These are phyloP conservation scores for Chrysanthemum makinoi DNA, from an alignment of 129 eudicot species.

Conservation along the genomic window DNA sequence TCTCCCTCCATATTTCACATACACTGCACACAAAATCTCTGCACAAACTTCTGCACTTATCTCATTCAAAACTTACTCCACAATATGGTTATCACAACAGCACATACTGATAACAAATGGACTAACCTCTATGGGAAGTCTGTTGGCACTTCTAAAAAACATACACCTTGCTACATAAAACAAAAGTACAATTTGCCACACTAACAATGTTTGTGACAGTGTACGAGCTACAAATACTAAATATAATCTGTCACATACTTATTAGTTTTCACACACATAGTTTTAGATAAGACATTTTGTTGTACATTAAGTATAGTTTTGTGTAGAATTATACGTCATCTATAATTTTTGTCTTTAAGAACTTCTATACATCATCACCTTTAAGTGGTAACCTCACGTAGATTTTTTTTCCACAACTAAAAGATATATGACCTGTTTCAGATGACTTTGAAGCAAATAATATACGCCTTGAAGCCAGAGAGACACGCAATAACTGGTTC, in stretches of 20 bases:
- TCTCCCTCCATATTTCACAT: too few relatives aligned
- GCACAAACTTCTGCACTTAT: too few relatives aligned
- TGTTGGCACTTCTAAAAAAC: background rate
- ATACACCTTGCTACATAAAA: background rate
- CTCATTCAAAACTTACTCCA: too few relatives aligned
- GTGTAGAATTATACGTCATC: background rate
- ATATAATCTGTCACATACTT: background rate
- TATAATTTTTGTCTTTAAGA: background rate
- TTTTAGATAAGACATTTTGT: background rate
- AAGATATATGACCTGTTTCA: constrained; percentile 32
- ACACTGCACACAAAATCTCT: too few relatives aligned
- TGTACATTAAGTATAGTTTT: background rate
- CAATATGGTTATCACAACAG: too few relatives aligned
- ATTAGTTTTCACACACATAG: background rate
- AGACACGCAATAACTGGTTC: constrained; percentile 88
- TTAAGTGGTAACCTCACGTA: background rate
- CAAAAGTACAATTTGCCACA: background rate
- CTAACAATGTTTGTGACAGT: constrained; percentile 1
- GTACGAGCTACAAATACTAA: constrained; percentile 11
- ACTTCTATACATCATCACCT: background rate
- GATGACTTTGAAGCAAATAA: constrained; percentile 58
- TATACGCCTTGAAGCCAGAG: constrained; percentile 68
- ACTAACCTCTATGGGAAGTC: too few relatives aligned
- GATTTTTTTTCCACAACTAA: background rate
- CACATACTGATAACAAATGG: too few relatives aligned